phyloP scores from a whole-genome alignment of 148 eudicot genomes.

The Rhododendron williamsianum region DNA sequence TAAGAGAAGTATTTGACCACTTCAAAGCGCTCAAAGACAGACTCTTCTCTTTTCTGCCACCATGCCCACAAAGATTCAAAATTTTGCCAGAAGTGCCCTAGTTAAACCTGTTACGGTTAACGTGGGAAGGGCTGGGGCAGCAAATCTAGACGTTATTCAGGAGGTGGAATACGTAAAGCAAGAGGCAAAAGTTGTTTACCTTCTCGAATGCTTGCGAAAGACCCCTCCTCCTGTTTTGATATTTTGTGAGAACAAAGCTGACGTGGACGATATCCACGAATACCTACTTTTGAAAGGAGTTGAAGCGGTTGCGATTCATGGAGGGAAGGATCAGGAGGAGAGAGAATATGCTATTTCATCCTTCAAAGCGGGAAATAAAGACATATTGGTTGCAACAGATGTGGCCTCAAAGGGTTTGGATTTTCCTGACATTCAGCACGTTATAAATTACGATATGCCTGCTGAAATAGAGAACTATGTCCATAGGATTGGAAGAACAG shows the following conservation, averaged over 20 bases:
- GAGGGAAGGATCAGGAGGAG: constrained; percentile 91
- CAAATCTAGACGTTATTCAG: constrained; percentile 90
- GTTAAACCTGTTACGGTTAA: constrained; percentile 80
- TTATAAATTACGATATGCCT: constrained; percentile 88
- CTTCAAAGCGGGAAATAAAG: constrained; percentile 38
- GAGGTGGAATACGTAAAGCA: constrained; percentile 96
- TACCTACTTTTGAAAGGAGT: constrained; percentile 83
- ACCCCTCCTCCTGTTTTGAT: constrained; percentile 89
- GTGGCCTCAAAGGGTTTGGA: constrained; percentile 96
- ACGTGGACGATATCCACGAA: constrained; percentile 90
- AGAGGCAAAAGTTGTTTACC: constrained; percentile 84
- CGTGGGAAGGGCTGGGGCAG: constrained; percentile 93
- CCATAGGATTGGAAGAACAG: constrained; percentile 86
- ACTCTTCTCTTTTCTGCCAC: constrained; percentile 91
- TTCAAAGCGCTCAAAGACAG: constrained; percentile 87
- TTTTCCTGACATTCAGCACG: constrained; percentile 88
- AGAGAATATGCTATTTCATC: constrained; percentile 79
- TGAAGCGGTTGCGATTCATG: constrained; percentile 86
- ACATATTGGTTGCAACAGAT: constrained; percentile 68
- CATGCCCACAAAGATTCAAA: constrained; percentile 90
- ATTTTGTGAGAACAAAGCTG: constrained; percentile 94
- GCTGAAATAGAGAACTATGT: constrained; percentile 93
- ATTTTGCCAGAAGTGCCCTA: constrained; percentile 77
- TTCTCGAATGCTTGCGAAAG: constrained; percentile 84
- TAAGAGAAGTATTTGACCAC: constrained; percentile 85